Conservation (phyloP, 2,329 filamentous ascomycete species). For the Aspergillus chevalieri region DNA sequence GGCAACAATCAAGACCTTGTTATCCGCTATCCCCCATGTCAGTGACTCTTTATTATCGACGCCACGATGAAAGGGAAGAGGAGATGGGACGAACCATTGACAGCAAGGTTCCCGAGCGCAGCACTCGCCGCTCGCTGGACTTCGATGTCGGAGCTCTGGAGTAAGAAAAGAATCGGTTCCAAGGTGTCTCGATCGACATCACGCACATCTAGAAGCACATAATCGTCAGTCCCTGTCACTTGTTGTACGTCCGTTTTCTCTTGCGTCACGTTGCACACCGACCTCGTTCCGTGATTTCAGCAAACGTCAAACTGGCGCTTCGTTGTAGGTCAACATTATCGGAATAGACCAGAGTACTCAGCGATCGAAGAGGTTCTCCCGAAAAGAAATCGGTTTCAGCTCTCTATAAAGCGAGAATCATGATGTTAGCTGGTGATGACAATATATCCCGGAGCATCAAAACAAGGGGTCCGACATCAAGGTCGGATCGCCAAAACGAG, state of each 20-base stretch:
- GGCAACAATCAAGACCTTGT: constrained; percentile 93
- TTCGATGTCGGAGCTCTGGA: constrained; percentile 93
- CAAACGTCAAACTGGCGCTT: constrained; percentile 96
- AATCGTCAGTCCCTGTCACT: constrained; percentile 7
- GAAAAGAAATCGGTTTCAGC: constrained; percentile 98
- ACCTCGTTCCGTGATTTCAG: constrained; percentile 96
- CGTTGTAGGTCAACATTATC: constrained; percentile 97
- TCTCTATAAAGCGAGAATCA: constrained; percentile 52
- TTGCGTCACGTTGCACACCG: constrained; percentile 6
- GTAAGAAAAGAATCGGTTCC: constrained; percentile 88
- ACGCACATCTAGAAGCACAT: constrained; percentile 68
- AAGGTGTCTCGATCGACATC: constrained; percentile 93
- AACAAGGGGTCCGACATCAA: not conserved
- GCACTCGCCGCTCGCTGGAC: constrained; percentile 95
- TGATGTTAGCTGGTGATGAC: constrained; percentile 2
- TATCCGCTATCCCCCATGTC: constrained; percentile 67
- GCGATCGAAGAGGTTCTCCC: constrained; percentile 83
- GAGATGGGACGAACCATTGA: constrained; percentile 64
- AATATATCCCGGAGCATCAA: constrained; percentile 24
- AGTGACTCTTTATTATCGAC: constrained; percentile 26
- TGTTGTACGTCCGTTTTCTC: not conserved
- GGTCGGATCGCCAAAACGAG: constrained; percentile 3
- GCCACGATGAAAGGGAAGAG: constrained; percentile 8
- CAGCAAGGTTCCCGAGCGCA: constrained; percentile 88
- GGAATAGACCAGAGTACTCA: constrained; percentile 95